Percentiles rank a stretch among this genome's conserved stretches.
phyloP scores from a whole-genome alignment of 768 basidiomycete species.

The Russula ochroleuca region DNA sequence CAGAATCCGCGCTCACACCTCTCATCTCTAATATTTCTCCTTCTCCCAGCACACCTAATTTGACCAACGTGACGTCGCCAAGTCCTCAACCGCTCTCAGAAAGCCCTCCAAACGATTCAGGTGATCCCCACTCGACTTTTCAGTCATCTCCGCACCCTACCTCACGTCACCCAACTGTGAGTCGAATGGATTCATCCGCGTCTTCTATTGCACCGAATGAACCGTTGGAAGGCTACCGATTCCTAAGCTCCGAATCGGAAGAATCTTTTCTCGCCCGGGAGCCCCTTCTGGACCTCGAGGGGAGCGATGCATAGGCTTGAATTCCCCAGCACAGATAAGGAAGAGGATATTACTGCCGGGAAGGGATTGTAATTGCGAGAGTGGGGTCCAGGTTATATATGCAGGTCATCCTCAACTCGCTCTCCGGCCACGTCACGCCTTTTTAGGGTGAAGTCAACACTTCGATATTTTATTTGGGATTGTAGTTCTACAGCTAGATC shows the following conservation, averaged over 20 bases:
- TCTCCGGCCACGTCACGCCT: slow-evolving; percentile 3
- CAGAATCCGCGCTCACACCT: neutral
- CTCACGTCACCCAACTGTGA: slow-evolving; percentile 4
- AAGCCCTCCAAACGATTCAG: neutral
- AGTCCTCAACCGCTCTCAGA: slow-evolving; percentile 5
- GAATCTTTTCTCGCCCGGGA: slow-evolving; percentile 25
- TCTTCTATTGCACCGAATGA: slow-evolving; percentile 21
- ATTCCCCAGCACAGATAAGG: neutral
- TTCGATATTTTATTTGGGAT: slow-evolving; percentile 12
- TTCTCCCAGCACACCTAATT: slow-evolving; percentile 12
- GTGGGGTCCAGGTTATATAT: slow-evolving; percentile 3
- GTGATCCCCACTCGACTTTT: neutral
- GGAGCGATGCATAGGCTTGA: slow-evolving; percentile 5
- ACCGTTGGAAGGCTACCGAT: slow-evolving; percentile 19
- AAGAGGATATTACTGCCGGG: neutral
- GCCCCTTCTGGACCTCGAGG: slow-evolving; percentile 25
- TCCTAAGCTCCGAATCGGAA: slow-evolving; percentile 26
- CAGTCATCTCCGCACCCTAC: slow-evolving; percentile 3
- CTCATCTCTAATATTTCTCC: neutral
- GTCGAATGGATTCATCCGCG: slow-evolving; percentile 21
- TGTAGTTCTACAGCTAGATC: slow-evolving; percentile 21
- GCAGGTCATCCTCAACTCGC: neutral
- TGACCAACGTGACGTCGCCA: neutral
- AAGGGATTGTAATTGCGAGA: slow-evolving; percentile 6
- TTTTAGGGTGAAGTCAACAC: slow-evolving; percentile 1